These are phyloP conservation scores for Paecilomyces sp. DNA, from an alignment of 2,329 filamentous ascomycete species.

Conservation along the genomic window DNA sequence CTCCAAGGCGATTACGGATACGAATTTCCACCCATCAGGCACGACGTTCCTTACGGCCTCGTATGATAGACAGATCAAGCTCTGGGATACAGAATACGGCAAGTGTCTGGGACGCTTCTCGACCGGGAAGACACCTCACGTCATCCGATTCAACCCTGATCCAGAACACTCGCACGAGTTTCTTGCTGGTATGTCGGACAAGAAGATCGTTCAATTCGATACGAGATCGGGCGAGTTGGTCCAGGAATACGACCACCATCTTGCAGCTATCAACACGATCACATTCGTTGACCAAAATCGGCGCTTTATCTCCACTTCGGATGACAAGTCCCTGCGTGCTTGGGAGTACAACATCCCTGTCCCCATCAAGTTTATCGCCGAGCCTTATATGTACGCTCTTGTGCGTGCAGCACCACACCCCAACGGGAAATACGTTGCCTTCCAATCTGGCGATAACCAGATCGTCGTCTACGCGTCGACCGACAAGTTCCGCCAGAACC, in stretches of 20 bases:
- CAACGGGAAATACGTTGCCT: slow-evolving; percentile 86
- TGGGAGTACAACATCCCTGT: slow-evolving; percentile 99
- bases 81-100: slow-evolving; percentile 97
- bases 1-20: slow-evolving; percentile 80
- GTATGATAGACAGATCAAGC: slow-evolving; percentile 92
- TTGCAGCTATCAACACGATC: slow-evolving; percentile 96
- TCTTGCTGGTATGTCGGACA: slow-evolving; percentile 93
- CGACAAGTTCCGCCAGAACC: slow-evolving; percentile 94
- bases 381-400: slow-evolving; percentile 96
- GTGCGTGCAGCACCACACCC: slow-evolving; percentile 80
- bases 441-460: slow-evolving; percentile 91
- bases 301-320: slow-evolving; percentile 94
- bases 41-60: slow-evolving; percentile 83
- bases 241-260: slow-evolving; percentile 96
- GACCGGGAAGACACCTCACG: slow-evolving; percentile 91
- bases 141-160: slow-evolving; percentile 85
- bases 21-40: slow-evolving; percentile 76
- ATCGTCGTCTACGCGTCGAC: slow-evolving; percentile 91
- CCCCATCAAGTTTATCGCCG: slow-evolving; percentile 95
- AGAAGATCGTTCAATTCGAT: slow-evolving; percentile 98
- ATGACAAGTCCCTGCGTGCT: slow-evolving; percentile 90
- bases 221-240: slow-evolving; percentile 74
- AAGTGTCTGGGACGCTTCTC: slow-evolving; percentile 81
- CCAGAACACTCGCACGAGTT: slow-evolving; percentile 77
- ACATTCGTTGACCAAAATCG: slow-evolving; percentile 92